phyloP scores from a whole-genome alignment of 305 asterid genomes.

The Caryopteris hybrid region DNA sequence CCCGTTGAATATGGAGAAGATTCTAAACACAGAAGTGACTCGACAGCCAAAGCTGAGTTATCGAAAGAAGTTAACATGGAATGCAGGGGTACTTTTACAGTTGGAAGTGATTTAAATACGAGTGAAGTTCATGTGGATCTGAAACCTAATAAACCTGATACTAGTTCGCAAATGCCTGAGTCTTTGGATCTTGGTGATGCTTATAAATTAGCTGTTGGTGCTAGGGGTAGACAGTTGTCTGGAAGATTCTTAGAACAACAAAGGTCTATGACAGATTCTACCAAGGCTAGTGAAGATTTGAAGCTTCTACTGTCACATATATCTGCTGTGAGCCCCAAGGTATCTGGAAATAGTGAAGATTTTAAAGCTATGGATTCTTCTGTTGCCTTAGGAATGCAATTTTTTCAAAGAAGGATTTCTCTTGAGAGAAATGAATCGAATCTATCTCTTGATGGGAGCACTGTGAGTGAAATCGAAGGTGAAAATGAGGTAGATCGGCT shows the following conservation, averaged over 20 bases:
- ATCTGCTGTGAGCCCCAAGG: constrained; percentile 64
- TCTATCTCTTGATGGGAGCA: constrained; percentile 67
- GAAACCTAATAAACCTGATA: constrained; percentile 34
- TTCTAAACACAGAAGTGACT: constrained; percentile 23
- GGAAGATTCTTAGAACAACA: constrained; percentile 78
- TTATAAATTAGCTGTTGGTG: constrained; percentile 65
- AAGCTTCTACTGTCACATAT: constrained; percentile 66
- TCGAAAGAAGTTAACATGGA: constrained; percentile 19
- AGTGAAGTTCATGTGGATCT: constrained; percentile 33
- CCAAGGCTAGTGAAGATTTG: constrained; percentile 68
- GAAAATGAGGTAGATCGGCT: constrained; percentile 61
- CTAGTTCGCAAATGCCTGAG: constrained; percentile 28
- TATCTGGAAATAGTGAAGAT: constrained; percentile 55
- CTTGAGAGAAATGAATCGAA: constrained; percentile 84
- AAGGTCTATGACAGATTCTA: constrained; percentile 65
- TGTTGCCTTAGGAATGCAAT: constrained; percentile 41
- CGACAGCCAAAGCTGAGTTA: constrained; percentile 17
- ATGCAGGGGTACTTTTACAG: constrained; percentile 19
- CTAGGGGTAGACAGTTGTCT: constrained; percentile 65
- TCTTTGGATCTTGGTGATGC: constrained; percentile 78
- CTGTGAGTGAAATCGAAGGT: constrained; percentile 70
- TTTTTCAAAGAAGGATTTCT: constrained; percentile 62
- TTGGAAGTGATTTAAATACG: constrained; percentile 19
- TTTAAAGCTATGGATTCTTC: constrained; percentile 39
- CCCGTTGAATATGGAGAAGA: constrained; percentile 26